Conservation (phyloP, 306 rosid genomes). For the Echinosophora koreensis region DNA sequence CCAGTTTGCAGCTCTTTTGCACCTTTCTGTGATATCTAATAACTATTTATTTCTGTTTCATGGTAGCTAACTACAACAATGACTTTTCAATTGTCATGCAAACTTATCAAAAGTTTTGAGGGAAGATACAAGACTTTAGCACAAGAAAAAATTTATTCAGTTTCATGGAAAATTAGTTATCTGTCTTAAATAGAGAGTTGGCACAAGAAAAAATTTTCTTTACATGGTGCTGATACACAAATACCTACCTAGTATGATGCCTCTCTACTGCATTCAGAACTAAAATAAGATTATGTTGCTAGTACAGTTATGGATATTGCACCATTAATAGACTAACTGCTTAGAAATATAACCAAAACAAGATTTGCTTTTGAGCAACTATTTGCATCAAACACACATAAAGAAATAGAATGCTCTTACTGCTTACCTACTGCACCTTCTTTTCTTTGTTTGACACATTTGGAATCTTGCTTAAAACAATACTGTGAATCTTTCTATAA, state of each 20-base stretch:
- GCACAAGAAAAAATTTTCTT: neutral
- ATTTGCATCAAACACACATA: conserved; percentile 37
- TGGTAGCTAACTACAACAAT: conserved; percentile 9
- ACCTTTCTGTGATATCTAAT: conserved; percentile 25
- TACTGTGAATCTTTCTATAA: conserved; percentile 65
- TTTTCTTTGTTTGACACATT: conserved; percentile 69
- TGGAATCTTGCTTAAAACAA: conserved; percentile 70
- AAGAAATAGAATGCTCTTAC: conserved; percentile 38
- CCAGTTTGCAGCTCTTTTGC: neutral
- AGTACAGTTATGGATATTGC: conserved; percentile 28
- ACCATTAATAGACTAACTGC: conserved; percentile 29
- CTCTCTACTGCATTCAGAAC: conserved; percentile 31
- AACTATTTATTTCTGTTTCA: conserved; percentile 24
- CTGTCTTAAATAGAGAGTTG: conserved; percentile 17
- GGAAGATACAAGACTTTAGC: too few relatives aligned
- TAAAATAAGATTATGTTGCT: conserved; percentile 7
- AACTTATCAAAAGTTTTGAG: too few relatives aligned
- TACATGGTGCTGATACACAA: conserved; percentile 7
- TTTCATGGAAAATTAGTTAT: neutral
- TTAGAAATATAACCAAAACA: conserved; percentile 5
- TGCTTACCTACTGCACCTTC: conserved; percentile 80
- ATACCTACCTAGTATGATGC: conserved; percentile 14
- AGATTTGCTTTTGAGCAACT: conserved; percentile 36
- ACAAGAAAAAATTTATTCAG: too few relatives aligned
- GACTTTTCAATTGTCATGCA: neutral